Evolutionary conservation across 2,329 filamentous ascomycete species (phyloP).

Genomic region (Arthroderma uncinatum): DNA sequence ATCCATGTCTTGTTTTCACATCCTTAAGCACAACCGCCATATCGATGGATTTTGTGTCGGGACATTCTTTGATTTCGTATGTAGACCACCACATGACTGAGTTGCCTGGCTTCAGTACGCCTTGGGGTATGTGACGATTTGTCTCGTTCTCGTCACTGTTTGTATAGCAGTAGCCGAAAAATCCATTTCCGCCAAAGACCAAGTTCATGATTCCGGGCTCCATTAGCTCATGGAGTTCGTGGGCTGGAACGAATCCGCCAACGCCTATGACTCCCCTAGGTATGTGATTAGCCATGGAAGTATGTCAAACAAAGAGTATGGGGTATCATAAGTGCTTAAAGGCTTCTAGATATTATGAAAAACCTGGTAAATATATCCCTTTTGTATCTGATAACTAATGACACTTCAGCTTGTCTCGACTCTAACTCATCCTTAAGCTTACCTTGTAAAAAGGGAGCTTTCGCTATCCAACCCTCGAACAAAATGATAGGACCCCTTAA

Average conservation of each 20-base stretch:
- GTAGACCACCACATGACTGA: conserved; percentile 39
- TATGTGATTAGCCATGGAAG: not conserved
- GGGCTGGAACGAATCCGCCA: conserved; percentile 35
- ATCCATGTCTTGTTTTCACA: conserved; percentile 31
- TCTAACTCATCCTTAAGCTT: too few species aligned
- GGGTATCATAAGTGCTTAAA: too few species aligned
- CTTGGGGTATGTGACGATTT: conserved; percentile 18
- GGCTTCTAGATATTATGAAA: not conserved
- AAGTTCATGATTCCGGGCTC: conserved; percentile 33
- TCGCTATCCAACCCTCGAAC: too few species aligned
- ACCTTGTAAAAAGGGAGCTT: too few species aligned
- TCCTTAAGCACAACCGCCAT: conserved; percentile 24
- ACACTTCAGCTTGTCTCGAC: too few species aligned
- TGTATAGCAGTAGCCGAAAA: conserved; percentile 40
- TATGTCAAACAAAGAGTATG: not conserved
- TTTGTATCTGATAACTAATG: too few species aligned
- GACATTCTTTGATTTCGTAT: conserved; percentile 25
- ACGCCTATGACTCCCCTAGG: conserved; percentile 34
- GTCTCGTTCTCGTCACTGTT: conserved; percentile 17
- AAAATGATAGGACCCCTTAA: too few species aligned
- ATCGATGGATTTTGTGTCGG: conserved; percentile 24
- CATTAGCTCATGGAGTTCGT: conserved; percentile 21
- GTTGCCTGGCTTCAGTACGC: conserved; percentile 21
- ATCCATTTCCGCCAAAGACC: conserved; percentile 39
- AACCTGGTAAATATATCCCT: conserved; percentile 1